These are phyloP conservation scores for Paradendryphiella salina DNA, from an alignment of 2,329 filamentous ascomycete species.

Conservation along the genomic window DNA sequence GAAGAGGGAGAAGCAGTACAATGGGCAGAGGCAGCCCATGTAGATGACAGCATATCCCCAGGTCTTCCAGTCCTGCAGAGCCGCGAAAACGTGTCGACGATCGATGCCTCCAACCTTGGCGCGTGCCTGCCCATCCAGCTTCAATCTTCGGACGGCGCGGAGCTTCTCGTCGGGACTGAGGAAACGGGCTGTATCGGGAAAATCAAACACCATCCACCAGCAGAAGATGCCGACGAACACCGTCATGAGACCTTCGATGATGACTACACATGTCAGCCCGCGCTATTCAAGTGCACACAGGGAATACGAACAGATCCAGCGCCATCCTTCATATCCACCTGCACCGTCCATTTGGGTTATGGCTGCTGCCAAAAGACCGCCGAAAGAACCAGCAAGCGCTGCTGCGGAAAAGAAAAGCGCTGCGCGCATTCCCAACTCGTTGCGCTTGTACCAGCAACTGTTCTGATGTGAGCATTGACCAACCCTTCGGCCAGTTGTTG, in stretches of 20 bases:
- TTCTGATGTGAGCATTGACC: slow-evolving; percentile 5
- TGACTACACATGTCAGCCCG: slow-evolving; percentile 32
- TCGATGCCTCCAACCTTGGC: slow-evolving; percentile 56
- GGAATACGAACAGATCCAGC: slow-evolving; percentile 42
- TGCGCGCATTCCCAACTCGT: slow-evolving; percentile 57
- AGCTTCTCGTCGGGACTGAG: slow-evolving; percentile 57
- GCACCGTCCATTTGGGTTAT: slow-evolving; percentile 65
- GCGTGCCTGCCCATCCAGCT: slow-evolving; percentile 69
- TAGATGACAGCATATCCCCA: slow-evolving; percentile 62
- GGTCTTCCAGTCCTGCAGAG: slow-evolving; percentile 55
- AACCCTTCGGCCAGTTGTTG: too few species aligned
- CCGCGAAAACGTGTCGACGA: slow-evolving; percentile 48
- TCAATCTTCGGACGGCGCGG: slow-evolving; percentile 64
- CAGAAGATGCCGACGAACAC: slow-evolving; percentile 44
- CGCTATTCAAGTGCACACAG: background rate
- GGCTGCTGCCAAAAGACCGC: slow-evolving; percentile 60
- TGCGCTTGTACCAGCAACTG: slow-evolving; percentile 58
- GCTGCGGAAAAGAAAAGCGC: slow-evolving; percentile 64
- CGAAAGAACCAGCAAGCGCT: slow-evolving; percentile 63
- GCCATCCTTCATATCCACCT: slow-evolving; percentile 50
- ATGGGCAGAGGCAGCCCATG: slow-evolving; percentile 60
- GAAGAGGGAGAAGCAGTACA: slow-evolving; percentile 44
- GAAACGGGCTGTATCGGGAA: slow-evolving; percentile 63
- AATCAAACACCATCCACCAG: slow-evolving; percentile 66
- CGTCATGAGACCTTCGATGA: slow-evolving; percentile 45